Percentiles rank a stretch among this genome's conserved stretches.
phyloP scores from a whole-genome alignment of 345 rosid species.

The Erysimum cheiranthoides region DNA sequence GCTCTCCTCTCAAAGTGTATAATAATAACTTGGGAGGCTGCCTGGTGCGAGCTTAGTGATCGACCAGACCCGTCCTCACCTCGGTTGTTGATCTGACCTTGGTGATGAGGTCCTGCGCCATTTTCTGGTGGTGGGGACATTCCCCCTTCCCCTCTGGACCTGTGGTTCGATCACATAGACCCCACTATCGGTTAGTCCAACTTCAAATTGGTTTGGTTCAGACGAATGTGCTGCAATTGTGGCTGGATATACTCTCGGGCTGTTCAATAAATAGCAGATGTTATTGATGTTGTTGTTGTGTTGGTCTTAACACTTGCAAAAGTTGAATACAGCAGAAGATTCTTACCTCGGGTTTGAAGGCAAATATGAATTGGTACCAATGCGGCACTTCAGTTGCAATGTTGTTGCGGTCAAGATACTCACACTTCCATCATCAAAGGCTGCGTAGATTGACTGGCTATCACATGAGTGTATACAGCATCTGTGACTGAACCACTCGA shows the following conservation, averaged over 20 bases:
- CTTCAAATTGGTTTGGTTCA: slow-evolving; percentile 51
- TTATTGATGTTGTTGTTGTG: slow-evolving; percentile 8
- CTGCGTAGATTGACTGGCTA: slow-evolving; percentile 51
- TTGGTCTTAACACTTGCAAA: slow-evolving; percentile 11
- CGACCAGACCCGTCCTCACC: slow-evolving; percentile 34
- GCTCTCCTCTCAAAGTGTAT: slow-evolving; percentile 46
- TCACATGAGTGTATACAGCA: slow-evolving; percentile 57
- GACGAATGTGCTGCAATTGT: slow-evolving; percentile 53
- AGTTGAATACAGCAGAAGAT: slow-evolving; percentile 3
- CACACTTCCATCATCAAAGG: slow-evolving; percentile 54
- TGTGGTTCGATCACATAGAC: slow-evolving; percentile 53
- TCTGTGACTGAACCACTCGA: slow-evolving; percentile 49
- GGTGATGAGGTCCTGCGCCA: slow-evolving; percentile 47
- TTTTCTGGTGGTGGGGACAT: slow-evolving; percentile 42
- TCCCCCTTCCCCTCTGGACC: slow-evolving; percentile 53
- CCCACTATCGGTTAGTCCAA: slow-evolving; percentile 53
- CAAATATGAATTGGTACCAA: slow-evolving; percentile 49
- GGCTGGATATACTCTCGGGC: slow-evolving; percentile 50
- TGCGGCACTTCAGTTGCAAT: slow-evolving; percentile 48
- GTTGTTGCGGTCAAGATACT: slow-evolving; percentile 47
- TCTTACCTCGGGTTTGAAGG: slow-evolving; percentile 51
- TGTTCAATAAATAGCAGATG: slow-evolving; percentile 35
- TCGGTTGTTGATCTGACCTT: slow-evolving; percentile 49
- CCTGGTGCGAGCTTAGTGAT: slow-evolving; percentile 26
- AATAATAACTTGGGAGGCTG: slow-evolving; percentile 45